Conservation (phyloP, 2,329 filamentous ascomycete genomes). For the Pyrenophora tritici-repentis region DNA sequence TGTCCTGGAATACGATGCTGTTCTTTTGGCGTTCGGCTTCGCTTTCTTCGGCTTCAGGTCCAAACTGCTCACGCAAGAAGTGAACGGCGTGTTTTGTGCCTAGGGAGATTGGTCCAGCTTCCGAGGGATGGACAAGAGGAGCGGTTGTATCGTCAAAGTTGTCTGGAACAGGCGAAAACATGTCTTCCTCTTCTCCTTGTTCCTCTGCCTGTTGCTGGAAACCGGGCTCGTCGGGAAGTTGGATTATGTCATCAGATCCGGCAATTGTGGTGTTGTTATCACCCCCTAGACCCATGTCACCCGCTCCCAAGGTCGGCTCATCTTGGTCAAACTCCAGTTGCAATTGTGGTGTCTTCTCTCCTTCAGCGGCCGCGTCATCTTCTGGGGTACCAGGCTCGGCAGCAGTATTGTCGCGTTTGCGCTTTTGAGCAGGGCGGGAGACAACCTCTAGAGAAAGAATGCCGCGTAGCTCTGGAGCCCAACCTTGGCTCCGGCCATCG, state of each 20-base stretch:
- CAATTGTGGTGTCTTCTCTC: slow-evolving; percentile 70
- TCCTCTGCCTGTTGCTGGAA: slow-evolving; percentile 37
- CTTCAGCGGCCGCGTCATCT: slow-evolving; percentile 55
- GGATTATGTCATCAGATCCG: slow-evolving; percentile 33
- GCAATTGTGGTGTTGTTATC: slow-evolving; percentile 40
- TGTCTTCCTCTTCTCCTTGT: slow-evolving; percentile 46
- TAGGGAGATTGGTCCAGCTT: slow-evolving; percentile 83
- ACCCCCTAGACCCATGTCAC: slow-evolving; percentile 49
- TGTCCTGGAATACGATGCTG: slow-evolving; percentile 85
- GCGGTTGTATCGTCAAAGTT: slow-evolving; percentile 80
- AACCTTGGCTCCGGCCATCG: slow-evolving; percentile 75
- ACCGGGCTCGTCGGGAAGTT: slow-evolving; percentile 35
- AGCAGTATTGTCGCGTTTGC: slow-evolving; percentile 88
- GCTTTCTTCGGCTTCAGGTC: slow-evolving; percentile 68
- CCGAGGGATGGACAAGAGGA: slow-evolving; percentile 76
- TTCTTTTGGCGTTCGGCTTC: slow-evolving; percentile 74
- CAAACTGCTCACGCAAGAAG: slow-evolving; percentile 86
- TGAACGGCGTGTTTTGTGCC: slow-evolving; percentile 97
- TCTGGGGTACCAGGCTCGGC: slow-evolving; percentile 76
- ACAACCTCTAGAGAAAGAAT: slow-evolving; percentile 86
- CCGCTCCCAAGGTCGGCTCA: slow-evolving; percentile 53
- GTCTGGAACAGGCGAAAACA: slow-evolving; percentile 49
- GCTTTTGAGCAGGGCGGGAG: slow-evolving; percentile 79
- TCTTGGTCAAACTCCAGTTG: slow-evolving; percentile 63
- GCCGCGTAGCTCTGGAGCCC: slow-evolving; percentile 92